phyloP scores from a whole-genome alignment of 306 rosid species.

The Cucurbita argyrosperma region DNA sequence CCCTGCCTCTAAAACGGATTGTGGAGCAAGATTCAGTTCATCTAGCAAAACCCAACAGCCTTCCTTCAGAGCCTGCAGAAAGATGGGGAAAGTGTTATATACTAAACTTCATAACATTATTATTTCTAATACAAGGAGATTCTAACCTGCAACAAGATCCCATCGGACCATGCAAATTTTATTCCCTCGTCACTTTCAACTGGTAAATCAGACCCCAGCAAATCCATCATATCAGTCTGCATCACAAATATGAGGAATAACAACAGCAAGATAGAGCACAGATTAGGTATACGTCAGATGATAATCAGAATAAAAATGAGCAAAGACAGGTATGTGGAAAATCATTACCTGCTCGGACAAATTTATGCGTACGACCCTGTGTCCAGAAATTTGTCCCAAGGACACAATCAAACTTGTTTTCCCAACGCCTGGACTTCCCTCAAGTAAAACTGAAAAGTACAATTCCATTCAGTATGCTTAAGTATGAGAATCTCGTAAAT shows the following conservation, averaged over 20 bases:
- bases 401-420: conserved; percentile 89
- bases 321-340: neutral
- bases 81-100: conserved; percentile 11
- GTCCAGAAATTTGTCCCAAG: conserved; percentile 65
- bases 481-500: neutral
- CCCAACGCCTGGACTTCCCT: conserved; percentile 99
- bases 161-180: conserved; percentile 93
- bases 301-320: neutral
- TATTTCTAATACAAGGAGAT: conserved; percentile 1
- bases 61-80: conserved; percentile 73
- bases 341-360: conserved; percentile 76
- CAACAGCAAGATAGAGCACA: neutral
- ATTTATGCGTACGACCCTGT: conserved; percentile 78
- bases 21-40: conserved; percentile 97
- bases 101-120: conserved; percentile 4
- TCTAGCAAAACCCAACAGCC: conserved; percentile 97
- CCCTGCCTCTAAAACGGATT: conserved; percentile 74
- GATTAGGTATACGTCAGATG: neutral
- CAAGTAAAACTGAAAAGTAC: conserved; percentile 59
- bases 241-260: conserved; percentile 1
- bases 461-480: conserved; percentile 7
- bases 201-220: conserved; percentile 87
- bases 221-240: conserved; percentile 98
- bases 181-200: conserved; percentile 77
- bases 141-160: conserved; percentile 79